phyloP scores from a whole-genome alignment of 2,329 filamentous ascomycete species.

The Aspergillus awamori region DNA sequence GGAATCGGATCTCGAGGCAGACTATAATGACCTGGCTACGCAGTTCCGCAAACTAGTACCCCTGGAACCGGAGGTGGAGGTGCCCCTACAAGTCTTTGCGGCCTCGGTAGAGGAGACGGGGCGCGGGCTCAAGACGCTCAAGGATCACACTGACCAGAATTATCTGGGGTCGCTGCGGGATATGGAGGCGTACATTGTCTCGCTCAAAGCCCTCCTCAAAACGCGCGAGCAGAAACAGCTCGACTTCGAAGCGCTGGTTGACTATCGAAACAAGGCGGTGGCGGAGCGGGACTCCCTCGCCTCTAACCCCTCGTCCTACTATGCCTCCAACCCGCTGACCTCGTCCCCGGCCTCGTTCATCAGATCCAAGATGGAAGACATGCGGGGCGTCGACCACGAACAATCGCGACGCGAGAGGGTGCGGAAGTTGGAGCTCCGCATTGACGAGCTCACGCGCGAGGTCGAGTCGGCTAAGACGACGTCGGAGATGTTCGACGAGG shows the following conservation, averaged over 20 bases:
- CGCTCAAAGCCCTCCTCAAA: slow-evolving; percentile 84
- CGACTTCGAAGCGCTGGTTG: slow-evolving; percentile 92
- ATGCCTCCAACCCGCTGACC: slow-evolving; percentile 55
- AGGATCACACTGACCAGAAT: slow-evolving; percentile 91
- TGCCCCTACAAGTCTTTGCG: slow-evolving; percentile 81
- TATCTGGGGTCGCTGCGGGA: slow-evolving; percentile 91
- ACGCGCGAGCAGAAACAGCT: slow-evolving; percentile 96
- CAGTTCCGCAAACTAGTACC: slow-evolving; percentile 93
- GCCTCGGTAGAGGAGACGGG: slow-evolving; percentile 83
- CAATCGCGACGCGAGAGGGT: slow-evolving; percentile 83
- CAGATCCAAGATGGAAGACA: slow-evolving; percentile 92
- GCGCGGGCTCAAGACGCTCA: slow-evolving; percentile 74
- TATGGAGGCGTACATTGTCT: slow-evolving; percentile 92
- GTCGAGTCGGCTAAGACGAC: slow-evolving; percentile 85
- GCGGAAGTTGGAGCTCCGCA: slow-evolving; percentile 86
- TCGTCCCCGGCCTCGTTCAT: slow-evolving; percentile 83
- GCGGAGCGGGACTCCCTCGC: slow-evolving; percentile 80
- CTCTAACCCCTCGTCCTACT: slow-evolving; percentile 62
- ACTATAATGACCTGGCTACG: slow-evolving; percentile 85
- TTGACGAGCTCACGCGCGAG: slow-evolving; percentile 86
- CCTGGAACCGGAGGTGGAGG: slow-evolving; percentile 84
- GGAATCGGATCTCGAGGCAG: slow-evolving; percentile 82
- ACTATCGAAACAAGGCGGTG: slow-evolving; percentile 91
- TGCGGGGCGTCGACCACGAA: slow-evolving; percentile 94
- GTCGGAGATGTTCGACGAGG: slow-evolving; percentile 91